A percentile compares a stretch with the other conserved stretches of the same genome.
Conservation (phyloP, 1,284 basidiomycete genomes). For the Fereydounia khargensis region DNA sequence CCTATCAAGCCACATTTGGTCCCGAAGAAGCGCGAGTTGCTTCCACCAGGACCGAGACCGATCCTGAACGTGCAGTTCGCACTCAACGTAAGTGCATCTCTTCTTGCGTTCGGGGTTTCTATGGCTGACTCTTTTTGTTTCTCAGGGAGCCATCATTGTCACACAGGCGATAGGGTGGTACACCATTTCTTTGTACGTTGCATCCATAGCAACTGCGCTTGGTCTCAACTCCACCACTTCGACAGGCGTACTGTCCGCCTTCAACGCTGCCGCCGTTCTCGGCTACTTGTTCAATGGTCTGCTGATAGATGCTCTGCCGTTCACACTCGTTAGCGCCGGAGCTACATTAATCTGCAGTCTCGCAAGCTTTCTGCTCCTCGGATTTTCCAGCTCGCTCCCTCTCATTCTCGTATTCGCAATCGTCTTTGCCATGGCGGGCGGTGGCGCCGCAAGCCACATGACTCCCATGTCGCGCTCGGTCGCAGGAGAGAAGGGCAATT, state of each 20-base stretch:
- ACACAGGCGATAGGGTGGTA: conserved; percentile 35
- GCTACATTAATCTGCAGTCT: conserved; percentile 23
- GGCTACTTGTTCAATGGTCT: conserved; percentile 34
- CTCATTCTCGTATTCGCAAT: conserved; percentile 39
- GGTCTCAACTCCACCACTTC: conserved; percentile 29
- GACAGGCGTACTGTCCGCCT: conserved; percentile 37
- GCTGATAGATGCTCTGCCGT: conserved; percentile 32
- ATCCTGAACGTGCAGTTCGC: too few species aligned
- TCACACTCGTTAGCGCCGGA: conserved; percentile 32
- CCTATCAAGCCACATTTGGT: neutral
- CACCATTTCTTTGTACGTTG: conserved; percentile 42
- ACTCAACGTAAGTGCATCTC: conserved; percentile 9
- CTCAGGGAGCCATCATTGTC: conserved; percentile 5
- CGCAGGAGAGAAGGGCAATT: conserved; percentile 4
- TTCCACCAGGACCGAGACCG: neutral
- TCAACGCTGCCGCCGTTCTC: conserved; percentile 39
- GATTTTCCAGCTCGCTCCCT: conserved; percentile 34
- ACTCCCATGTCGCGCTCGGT: conserved; percentile 26
- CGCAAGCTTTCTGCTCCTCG: conserved; percentile 32
- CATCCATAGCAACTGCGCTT: conserved; percentile 30
- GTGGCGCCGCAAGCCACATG: conserved; percentile 19
- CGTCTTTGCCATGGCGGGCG: conserved; percentile 34
- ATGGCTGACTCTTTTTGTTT: too few species aligned
- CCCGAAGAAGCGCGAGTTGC: too few species aligned
- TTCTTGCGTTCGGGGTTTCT: conserved; percentile 17